phyloP scores from a whole-genome alignment of 148 eudicot genomes.

The Rhododendron henanense region DNA sequence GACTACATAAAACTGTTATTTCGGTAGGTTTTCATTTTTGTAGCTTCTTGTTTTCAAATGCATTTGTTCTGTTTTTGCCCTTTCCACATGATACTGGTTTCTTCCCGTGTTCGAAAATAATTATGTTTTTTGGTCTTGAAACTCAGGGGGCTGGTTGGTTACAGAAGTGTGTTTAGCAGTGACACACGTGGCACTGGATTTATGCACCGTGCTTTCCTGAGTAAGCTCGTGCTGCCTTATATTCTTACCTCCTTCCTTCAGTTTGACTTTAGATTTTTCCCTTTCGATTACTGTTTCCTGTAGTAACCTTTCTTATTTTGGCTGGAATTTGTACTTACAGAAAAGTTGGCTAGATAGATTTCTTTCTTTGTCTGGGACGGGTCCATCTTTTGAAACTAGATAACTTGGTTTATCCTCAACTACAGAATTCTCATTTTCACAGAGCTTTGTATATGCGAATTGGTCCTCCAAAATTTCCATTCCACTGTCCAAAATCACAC shows the following conservation, averaged over 20 bases:
- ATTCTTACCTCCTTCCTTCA: conserved; percentile 3
- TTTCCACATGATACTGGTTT: neutral
- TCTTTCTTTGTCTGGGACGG: neutral
- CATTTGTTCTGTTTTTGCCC: neutral
- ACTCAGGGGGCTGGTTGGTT: conserved; percentile 98
- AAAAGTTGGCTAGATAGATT: neutral
- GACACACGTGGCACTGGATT: conserved; percentile 97
- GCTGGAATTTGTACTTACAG: neutral
- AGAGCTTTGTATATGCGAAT: neutral
- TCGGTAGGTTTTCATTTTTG: neutral
- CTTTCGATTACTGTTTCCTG: neutral
- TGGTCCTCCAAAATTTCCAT: neutral
- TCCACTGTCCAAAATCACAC: neutral
- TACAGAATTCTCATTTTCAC: neutral
- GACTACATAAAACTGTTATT: neutral
- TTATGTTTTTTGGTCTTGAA: conserved; percentile 6
- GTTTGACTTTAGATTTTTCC: neutral
- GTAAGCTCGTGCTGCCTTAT: conserved; percentile 39
- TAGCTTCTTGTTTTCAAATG: neutral
- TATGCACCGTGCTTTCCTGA: conserved; percentile 95
- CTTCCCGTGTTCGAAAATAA: neutral
- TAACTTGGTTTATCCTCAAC: neutral
- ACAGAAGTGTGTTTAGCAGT: conserved; percentile 95
- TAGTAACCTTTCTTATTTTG: neutral
- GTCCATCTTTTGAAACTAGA: neutral